Conservation (phyloP, 495 filamentous ascomycete genomes). For the Penicillium cosmopolitanum region DNA sequence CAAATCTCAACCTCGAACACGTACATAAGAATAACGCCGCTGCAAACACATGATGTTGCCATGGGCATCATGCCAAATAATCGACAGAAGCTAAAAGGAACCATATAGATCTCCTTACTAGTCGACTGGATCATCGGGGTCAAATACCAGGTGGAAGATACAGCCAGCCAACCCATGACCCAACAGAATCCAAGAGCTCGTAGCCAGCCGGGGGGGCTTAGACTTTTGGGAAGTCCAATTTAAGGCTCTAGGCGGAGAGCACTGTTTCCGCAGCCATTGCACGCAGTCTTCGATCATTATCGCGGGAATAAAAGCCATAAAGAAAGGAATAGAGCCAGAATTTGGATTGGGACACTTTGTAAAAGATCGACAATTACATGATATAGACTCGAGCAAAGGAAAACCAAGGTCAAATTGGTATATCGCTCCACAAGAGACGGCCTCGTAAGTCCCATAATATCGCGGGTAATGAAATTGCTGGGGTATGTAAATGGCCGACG, state of each 20-base stretch:
- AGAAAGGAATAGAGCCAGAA: slow-evolving; percentile 22
- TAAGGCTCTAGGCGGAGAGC: not conserved
- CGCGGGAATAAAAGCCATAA: slow-evolving; percentile 8
- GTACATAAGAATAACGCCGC: not conserved
- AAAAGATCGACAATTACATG: slow-evolving; percentile 31
- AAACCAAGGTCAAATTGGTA: slow-evolving; percentile 35
- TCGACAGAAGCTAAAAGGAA: slow-evolving; percentile 13
- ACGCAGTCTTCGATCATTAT: slow-evolving; percentile 17
- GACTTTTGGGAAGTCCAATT: not conserved
- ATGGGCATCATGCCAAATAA: slow-evolving; percentile 5
- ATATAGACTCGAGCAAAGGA: slow-evolving; percentile 34
- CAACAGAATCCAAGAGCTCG: slow-evolving; percentile 10
- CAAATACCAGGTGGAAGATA: slow-evolving; percentile 23
- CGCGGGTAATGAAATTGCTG: slow-evolving; percentile 31
- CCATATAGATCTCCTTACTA: slow-evolving; percentile 11
- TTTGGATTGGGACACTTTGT: slow-evolving; percentile 19
- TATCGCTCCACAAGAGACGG: slow-evolving; percentile 34
- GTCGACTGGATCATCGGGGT: slow-evolving; percentile 23
- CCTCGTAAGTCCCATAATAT: slow-evolving; percentile 29
- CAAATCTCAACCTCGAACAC: slow-evolving; percentile 9
- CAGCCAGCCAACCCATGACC: slow-evolving; percentile 18
- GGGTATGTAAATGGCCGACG: slow-evolving; percentile 32
- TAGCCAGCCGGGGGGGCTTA: slow-evolving; percentile 2
- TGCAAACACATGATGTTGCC: not conserved
- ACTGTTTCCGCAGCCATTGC: slow-evolving; percentile 7